A percentile compares a stretch with the other conserved stretches of the same genome.
Evolutionary conservation across 495 filamentous ascomycete species (phyloP).

Genomic region (Podospora australis): DNA sequence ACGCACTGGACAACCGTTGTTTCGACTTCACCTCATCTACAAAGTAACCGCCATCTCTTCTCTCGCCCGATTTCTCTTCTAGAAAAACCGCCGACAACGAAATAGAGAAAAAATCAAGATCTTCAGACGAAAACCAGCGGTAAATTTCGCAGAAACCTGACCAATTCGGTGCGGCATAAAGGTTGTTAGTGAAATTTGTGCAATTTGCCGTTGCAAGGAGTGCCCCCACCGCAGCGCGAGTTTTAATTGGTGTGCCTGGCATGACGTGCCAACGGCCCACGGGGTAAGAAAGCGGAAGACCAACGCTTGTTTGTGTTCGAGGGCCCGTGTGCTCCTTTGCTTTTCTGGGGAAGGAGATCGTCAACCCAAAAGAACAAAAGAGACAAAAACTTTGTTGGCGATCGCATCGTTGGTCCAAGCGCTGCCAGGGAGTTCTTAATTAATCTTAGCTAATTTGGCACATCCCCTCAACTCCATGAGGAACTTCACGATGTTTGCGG

Average conservation of each 20-base stretch:
- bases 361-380: constrained; percentile 2
- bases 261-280: constrained; percentile 8
- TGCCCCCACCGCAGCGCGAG: background rate
- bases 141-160: background rate
- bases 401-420: background rate
- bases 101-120: background rate
- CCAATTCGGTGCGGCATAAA: constrained; percentile 2
- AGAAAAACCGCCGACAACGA: background rate
- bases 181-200: constrained; percentile 18
- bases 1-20: background rate
- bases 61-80: background rate
- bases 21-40: background rate
- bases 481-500: no score
- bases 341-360: constrained; percentile 7
- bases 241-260: constrained; percentile 16
- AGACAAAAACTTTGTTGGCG: no score
- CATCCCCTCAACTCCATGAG: no score
- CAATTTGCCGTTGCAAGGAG: constrained; percentile 14
- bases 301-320: constrained; percentile 1
- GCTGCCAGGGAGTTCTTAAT: background rate
- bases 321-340: background rate
- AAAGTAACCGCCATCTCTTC: no score
- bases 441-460: no score
- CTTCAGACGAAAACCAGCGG: background rate
- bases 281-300: constrained; percentile 1